These are phyloP conservation scores for Solanum peruvianum DNA, from an alignment of 257 asterid genomes.

Conservation along the genomic window DNA sequence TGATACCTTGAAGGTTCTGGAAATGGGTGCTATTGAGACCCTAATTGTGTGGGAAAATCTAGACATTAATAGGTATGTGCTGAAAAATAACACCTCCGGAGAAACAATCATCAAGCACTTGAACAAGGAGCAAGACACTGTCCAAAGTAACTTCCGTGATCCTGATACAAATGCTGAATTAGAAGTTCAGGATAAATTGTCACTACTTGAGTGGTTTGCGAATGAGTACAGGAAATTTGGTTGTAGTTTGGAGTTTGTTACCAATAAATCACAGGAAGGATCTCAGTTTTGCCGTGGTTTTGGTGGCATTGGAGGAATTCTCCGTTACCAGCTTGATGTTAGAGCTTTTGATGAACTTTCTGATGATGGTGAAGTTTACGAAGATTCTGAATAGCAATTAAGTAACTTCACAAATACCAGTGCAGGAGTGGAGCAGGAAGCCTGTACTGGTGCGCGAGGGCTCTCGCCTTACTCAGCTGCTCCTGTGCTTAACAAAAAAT, in stretches of 20 bases:
- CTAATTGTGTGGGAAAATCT: conserved; percentile 35
- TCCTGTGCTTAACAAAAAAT: not conserved
- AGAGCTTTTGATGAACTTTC: conserved; percentile 26
- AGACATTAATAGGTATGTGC: conserved; percentile 19
- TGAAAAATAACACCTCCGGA: conserved; percentile 11
- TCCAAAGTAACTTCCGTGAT: conserved; percentile 27
- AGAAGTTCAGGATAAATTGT: conserved; percentile 21
- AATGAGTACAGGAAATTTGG: conserved; percentile 20
- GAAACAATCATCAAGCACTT: conserved; percentile 18
- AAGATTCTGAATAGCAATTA: conserved; percentile 31
- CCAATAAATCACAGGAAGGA: conserved; percentile 32
- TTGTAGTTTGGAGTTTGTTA: conserved; percentile 24
- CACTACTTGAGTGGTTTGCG: conserved; percentile 25
- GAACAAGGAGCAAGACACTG: conserved; percentile 26
- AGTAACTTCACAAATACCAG: conserved; percentile 10
- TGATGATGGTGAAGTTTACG: conserved; percentile 19
- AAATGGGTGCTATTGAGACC: conserved; percentile 34
- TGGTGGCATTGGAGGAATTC: conserved; percentile 32
- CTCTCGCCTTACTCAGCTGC: conserved; percentile 8
- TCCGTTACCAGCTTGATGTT: conserved; percentile 27
- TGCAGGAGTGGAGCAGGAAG: conserved; percentile 23
- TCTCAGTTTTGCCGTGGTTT: conserved; percentile 34
- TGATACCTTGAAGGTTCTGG: conserved; percentile 27
- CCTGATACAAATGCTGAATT: conserved; percentile 21
- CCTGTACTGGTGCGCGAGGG: conserved; percentile 27